Conservation (phyloP, 345 rosid species). For the Camelina hispida region DNA sequence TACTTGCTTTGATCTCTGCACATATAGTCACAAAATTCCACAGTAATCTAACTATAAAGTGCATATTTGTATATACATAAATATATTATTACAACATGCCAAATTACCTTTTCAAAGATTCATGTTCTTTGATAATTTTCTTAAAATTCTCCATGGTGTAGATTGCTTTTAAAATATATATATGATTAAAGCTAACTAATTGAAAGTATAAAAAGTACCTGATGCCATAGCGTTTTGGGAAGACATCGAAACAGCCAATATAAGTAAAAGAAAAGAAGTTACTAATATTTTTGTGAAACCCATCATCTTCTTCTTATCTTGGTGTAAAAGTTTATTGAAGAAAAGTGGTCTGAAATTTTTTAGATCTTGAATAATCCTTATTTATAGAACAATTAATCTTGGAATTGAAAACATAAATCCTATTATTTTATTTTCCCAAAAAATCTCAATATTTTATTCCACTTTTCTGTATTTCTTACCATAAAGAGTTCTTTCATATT, state of each 20-base stretch:
- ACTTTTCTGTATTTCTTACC: background rate
- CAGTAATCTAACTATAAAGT: no score
- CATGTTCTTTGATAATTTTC: no score
- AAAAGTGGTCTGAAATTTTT: no score
- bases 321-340: background rate
- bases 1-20: no score
- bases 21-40: no score
- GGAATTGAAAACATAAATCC: background rate
- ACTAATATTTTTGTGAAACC: conserved; percentile 6
- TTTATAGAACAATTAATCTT: background rate
- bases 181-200: background rate
- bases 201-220: background rate
- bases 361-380: background rate
- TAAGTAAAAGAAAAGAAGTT: background rate
- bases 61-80: no score
- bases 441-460: no score
- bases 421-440: no score
- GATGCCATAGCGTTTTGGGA: background rate
- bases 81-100: no score
- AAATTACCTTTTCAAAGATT: no score
- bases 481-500: background rate
- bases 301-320: background rate
- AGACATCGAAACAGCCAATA: background rate
- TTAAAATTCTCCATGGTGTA: no score
- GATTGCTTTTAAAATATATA: no score